Percentiles rank a stretch among this genome's conserved stretches.
Conservation (phyloP, 306 rosid genomes). For the Rosa persica region DNA sequence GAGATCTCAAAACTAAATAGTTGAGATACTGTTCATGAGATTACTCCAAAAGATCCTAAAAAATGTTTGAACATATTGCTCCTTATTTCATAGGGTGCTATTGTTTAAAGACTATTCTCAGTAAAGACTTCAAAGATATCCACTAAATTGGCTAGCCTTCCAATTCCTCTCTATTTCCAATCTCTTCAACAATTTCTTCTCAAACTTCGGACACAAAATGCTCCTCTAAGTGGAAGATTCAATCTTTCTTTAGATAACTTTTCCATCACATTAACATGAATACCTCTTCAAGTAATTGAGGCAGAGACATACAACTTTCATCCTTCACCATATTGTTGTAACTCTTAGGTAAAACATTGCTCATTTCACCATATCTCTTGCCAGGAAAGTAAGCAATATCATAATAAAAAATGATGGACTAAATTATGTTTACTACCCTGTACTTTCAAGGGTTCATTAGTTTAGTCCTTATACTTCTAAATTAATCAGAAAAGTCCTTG, state of each 20-base stretch:
- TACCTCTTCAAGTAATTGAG: too few relatives aligned
- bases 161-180: not conserved
- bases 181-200: not conserved
- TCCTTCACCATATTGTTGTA: not conserved
- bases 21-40: too few relatives aligned
- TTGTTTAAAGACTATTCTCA: not conserved
- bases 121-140: not conserved
- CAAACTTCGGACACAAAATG: not conserved
- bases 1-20: too few relatives aligned
- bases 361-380: not conserved
- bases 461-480: too few relatives aligned
- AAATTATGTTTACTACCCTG: too few relatives aligned
- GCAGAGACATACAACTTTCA: not conserved
- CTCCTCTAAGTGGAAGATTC: not conserved
- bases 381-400: not conserved
- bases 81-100: too few relatives aligned
- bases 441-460: too few relatives aligned
- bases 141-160: not conserved
- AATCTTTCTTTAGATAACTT: not conserved
- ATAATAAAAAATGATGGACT: too few relatives aligned
- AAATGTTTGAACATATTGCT: too few relatives aligned
- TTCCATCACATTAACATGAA: too few relatives aligned
- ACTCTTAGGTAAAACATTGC: not conserved
- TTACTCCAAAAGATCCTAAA: too few relatives aligned
- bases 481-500: too few relatives aligned